Conservation (phyloP, 805 yeast genomes). For the Lachancea cidri region DNA sequence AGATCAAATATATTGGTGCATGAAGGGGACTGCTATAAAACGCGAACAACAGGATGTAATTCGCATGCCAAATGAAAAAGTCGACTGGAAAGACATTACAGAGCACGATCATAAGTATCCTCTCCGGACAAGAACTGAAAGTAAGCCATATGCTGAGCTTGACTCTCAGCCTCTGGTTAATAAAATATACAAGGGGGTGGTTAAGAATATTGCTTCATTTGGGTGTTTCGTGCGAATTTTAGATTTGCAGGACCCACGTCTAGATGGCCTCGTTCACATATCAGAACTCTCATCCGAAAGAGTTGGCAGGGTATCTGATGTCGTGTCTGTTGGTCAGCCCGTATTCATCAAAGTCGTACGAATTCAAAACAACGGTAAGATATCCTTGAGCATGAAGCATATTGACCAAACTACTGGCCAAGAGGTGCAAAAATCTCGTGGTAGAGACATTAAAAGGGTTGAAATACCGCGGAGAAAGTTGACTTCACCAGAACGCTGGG, state of each 20-base stretch:
- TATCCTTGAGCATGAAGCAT: conserved; percentile 63
- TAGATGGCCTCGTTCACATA: conserved; percentile 70
- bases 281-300: conserved; percentile 55
- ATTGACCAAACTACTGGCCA: conserved; percentile 69
- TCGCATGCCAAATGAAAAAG: conserved; percentile 16
- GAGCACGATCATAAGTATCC: conserved; percentile 8
- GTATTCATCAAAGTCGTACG: conserved; percentile 59
- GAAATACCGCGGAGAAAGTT: conserved; percentile 38
- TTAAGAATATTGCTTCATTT: conserved; percentile 55
- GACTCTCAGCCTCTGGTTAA: conserved; percentile 36
- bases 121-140: conserved; percentile 3
- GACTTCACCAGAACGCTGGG: conserved; percentile 91
- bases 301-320: conserved; percentile 53
- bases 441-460: conserved; percentile 12
- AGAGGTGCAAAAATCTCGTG: conserved; percentile 17
- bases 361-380: conserved; percentile 40
- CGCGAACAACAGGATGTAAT: conserved; percentile 8
- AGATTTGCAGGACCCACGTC: conserved; percentile 30
- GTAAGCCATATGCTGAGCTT: not conserved
- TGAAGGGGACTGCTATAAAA: not conserved
- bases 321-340: conserved; percentile 49
- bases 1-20: conserved; percentile 8
- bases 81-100: conserved; percentile 16
- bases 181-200: conserved; percentile 53
- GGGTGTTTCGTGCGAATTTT: conserved; percentile 72